Base-by-base conservation (phyloP, 2,329 filamentous ascomycete genomes). In the Diplodia intermedia region DNA sequence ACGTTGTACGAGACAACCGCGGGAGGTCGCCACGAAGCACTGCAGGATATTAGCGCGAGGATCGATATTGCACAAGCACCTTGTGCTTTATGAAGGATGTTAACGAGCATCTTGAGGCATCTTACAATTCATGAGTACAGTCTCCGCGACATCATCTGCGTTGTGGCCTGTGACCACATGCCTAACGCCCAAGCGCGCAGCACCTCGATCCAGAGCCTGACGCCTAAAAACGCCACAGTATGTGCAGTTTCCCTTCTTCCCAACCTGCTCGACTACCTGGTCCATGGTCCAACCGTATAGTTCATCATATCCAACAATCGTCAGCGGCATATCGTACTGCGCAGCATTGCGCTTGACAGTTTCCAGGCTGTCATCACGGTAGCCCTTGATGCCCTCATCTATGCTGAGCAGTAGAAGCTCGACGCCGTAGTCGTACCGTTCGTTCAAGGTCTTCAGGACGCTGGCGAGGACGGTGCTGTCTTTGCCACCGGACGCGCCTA, bases 211-310 rank as follows among this genome's bases (percentile, higher is more conserved):
- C 40, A 99, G 85, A 1, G 95, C 95, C 81, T 99, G 95, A 69
- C 96, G 87, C 66, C 95, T 86, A 77, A 99, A 99, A 20, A 99
- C 95, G 15, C 95, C 95, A 75, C 95, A 99, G 76, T 99, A 99
- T 36, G 96, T 99, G 85, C 95, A 99, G 80, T 99, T 99, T 36
- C 94, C 94, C 79, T 97, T 98, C 82, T 97, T 98, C 15, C 95
- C 95, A 62, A 99, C 91, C 57, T 94, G 92, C 74, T 94, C 91
- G 4, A 99, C 96, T 11, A 99, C 95, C 76, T 98, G 93, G 76
- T 99, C 95, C 95, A 99, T 99, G 0, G 94, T 97, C 95, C 95
- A 99, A 9, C 94, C 95, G 78, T 99, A 99, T 11, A 99, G 84
- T 75, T 97, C 91, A 66, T 90, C 90, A 75, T 99, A 99, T 61